These are phyloP conservation scores for Epichloe gansuensis DNA, from an alignment of 2,329 filamentous ascomycete genomes.

Conservation along the genomic window DNA sequence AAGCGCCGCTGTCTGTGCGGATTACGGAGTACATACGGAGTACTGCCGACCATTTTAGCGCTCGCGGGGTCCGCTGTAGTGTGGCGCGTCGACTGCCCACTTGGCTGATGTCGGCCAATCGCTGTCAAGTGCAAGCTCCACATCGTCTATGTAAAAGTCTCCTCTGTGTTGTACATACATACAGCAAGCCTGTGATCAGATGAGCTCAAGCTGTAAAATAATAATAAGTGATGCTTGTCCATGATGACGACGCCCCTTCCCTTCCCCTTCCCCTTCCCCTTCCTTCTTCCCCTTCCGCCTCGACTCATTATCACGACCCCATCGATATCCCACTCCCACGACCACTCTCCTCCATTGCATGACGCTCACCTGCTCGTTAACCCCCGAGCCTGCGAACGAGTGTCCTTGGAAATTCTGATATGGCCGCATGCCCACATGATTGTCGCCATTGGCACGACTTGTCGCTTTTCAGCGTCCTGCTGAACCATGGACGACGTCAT, in stretches of 20 bases:
- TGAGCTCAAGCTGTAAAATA: too few relatives aligned
- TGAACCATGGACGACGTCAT: slow-evolving; percentile 19
- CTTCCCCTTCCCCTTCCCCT: too few relatives aligned
- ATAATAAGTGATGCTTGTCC: not conserved
- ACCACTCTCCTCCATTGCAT: not conserved
- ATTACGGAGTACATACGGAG: too few relatives aligned
- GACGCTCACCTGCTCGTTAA: not conserved
- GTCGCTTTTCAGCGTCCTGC: slow-evolving; percentile 8
- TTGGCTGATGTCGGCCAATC: not conserved
- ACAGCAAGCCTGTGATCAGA: too few relatives aligned
- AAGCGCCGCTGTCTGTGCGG: too few relatives aligned
- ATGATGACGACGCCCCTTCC: not conserved
- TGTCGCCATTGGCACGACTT: not conserved
- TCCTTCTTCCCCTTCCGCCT: not conserved
- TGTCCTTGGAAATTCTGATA: not conserved
- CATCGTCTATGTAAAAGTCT: not conserved
- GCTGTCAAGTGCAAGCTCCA: not conserved
- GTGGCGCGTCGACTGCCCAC: not conserved
- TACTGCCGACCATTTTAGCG: too few relatives aligned
- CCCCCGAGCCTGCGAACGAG: not conserved
- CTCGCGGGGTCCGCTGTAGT: too few relatives aligned
- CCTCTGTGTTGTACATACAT: too few relatives aligned
- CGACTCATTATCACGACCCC: not conserved
- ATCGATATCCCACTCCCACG: not conserved
- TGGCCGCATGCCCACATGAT: not conserved